A percentile compares a stretch with the other conserved stretches of the same genome.
Conservation (phyloP, 2,329 filamentous ascomycete genomes). For the Thielaviopsis euricoi region DNA sequence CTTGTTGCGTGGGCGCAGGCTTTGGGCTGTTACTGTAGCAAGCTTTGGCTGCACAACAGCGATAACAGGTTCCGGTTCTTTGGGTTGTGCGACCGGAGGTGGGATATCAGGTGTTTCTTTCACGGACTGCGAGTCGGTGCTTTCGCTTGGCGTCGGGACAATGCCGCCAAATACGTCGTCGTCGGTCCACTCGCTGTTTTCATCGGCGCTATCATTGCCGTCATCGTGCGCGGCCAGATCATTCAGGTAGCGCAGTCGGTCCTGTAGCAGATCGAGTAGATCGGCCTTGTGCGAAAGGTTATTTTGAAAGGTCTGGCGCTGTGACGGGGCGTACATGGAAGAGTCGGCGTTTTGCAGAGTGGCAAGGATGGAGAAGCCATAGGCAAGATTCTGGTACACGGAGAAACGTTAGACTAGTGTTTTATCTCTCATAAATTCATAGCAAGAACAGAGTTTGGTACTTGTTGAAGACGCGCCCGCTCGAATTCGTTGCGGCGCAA, state of each 20-base stretch:
- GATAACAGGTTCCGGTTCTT: background rate
- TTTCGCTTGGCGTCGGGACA: slow-evolving; percentile 38
- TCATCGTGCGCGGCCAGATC: slow-evolving; percentile 14
- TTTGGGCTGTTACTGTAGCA: background rate
- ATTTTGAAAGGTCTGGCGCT: background rate
- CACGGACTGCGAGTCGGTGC: slow-evolving; percentile 23
- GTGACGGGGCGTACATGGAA: background rate
- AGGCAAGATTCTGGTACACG: background rate
- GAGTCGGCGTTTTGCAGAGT: background rate
- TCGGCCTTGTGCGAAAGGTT: background rate
- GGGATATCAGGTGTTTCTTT: slow-evolving; percentile 2
- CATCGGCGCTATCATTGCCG: slow-evolving; percentile 20
- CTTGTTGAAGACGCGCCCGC: slow-evolving; percentile 5
- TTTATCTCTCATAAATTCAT: background rate
- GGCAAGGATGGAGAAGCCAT: slow-evolving; percentile 1
- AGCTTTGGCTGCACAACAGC: background rate
- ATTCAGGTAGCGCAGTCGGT: background rate
- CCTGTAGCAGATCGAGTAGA: slow-evolving; percentile 2
- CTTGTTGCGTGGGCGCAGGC: background rate
- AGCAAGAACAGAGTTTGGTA: background rate
- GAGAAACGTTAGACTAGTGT: background rate
- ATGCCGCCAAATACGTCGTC: slow-evolving; percentile 41
- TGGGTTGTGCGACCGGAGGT: background rate
- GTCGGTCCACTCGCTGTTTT: slow-evolving; percentile 32
- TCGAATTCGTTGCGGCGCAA: slow-evolving; percentile 10